Base-by-base conservation (phyloP, 148 eudicot species). In the Rhododendron kiyosumense region DNA sequence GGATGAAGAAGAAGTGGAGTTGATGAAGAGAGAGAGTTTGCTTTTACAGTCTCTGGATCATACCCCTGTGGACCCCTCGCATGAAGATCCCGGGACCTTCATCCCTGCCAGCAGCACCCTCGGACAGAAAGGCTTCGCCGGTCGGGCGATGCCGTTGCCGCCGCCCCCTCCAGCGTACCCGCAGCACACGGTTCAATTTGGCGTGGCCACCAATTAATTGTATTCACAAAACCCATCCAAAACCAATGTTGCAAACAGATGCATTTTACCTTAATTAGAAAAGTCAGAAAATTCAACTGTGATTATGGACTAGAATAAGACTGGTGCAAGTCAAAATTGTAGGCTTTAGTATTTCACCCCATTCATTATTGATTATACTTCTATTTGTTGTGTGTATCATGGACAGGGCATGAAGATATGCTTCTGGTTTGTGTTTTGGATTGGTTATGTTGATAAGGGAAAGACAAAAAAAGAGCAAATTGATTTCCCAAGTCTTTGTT, bases 121-220 rank as follows among this genome's bases (percentile, higher is more conserved):
- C 77, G 52, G 26, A 7, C 78, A 85, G 24, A 85, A 78, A 76
- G 54, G 82, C 17, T 78, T 85, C 1, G 86, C 61, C 9, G 82
- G 86, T 41, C 71, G 46, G 18, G 61, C 38, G 34, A 79, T 48
- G 51, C 81, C 54, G 2, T 7, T 43, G 48, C 80, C 34, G 15
- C 84, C 65, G 15, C 75, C 83, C 3, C 78, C 77, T 65, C 78
- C 32, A 20, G 61, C 10, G 1, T 69, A 65, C 78, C 85, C 85
- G 17, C 78, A 83, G 43, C 41, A 45, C 57, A 45, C 73, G 43
- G 22, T 67, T 69, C 78, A 2, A 26, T 83, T 83, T 46, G 85
- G 85, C 12, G 78, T 83, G n/a, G 85, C 85, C 18, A 26, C 36
- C 6, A 30, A 22, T 13, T 20, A 22, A 78, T 18, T 24, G 15